Conservation (phyloP, 257 asterid genomes). For the Nicotiana tomentosiformis region DNA sequence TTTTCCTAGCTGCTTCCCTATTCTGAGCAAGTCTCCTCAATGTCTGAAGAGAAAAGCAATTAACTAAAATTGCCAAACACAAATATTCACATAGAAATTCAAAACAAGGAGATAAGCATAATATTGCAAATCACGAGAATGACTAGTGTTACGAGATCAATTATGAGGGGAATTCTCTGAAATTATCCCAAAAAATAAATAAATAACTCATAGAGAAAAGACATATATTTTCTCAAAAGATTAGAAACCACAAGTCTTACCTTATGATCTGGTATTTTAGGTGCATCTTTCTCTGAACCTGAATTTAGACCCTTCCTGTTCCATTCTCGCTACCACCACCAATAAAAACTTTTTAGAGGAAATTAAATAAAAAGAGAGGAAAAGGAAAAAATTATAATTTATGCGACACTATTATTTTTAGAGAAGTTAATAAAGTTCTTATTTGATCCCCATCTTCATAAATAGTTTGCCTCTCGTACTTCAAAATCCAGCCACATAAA, state of each 20-base stretch:
- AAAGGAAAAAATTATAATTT: neutral
- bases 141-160: no score
- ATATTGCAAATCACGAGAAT: no score
- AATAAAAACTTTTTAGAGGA: constrained; percentile 1
- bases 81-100: no score
- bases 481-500: no score
- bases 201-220: no score
- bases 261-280: constrained; percentile 89
- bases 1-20: constrained; percentile 95
- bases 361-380: neutral
- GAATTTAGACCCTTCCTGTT: constrained; percentile 64
- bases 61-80: neutral
- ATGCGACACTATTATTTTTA: neutral
- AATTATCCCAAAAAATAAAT: neutral
- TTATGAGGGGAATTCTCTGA: no score
- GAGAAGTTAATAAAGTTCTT: neutral
- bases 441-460: neutral
- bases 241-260: constrained; percentile 16
- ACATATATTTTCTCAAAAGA: neutral
- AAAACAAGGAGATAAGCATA: no score
- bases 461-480: no score
- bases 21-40: constrained; percentile 94
- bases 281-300: constrained; percentile 63
- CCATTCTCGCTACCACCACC: constrained; percentile 66
- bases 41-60: constrained; percentile 36